Evolutionary conservation across 805 yeast genomes (phyloP).

Genomic region (Yarrowia hollandica): DNA sequence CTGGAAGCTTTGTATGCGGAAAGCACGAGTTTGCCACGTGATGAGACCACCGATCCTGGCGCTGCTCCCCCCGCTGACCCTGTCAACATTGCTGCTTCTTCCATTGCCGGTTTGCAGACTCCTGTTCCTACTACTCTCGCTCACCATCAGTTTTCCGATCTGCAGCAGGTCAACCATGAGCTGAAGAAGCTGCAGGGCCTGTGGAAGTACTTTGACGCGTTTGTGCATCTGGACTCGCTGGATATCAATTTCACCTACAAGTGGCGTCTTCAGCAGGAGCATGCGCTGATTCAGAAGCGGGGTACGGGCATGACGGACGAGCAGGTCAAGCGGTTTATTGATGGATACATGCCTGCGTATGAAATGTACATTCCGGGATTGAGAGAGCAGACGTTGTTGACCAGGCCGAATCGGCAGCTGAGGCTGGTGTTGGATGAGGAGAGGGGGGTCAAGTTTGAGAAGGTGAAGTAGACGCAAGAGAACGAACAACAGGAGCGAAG

Average conservation of each 20-base stretch:
- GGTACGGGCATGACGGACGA: constrained; percentile 82
- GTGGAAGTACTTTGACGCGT: constrained; percentile 61
- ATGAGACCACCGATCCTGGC: neutral
- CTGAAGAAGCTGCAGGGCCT: constrained; percentile 52
- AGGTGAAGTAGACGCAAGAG: neutral
- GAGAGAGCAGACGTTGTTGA: constrained; percentile 25
- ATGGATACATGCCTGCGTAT: constrained; percentile 85
- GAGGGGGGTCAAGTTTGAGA: constrained; percentile 27
- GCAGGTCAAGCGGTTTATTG: constrained; percentile 67
- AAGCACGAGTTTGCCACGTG: constrained; percentile 31
- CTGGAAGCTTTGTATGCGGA: constrained; percentile 40
- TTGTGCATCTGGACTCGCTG: constrained; percentile 62
- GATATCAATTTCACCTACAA: constrained; percentile 61
- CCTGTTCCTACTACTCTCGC: constrained; percentile 34
- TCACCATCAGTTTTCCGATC: constrained; percentile 39
- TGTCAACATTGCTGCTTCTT: neutral
- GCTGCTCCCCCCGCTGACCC: constrained; percentile 16
- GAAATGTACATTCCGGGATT: constrained; percentile 50
- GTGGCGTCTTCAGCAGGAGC: constrained; percentile 81
- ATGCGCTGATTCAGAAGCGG: constrained; percentile 49
- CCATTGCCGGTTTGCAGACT: constrained; percentile 32
- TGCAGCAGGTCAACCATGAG: constrained; percentile 51
- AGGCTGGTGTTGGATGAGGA: constrained; percentile 30
- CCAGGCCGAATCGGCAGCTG: constrained; percentile 24
- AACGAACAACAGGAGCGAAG: neutral